A percentile compares a stretch with the other conserved stretches of the same genome.
Evolutionary conservation across 805 yeast genomes (phyloP).

Genomic region (Starmerella sirachaensis): DNA sequence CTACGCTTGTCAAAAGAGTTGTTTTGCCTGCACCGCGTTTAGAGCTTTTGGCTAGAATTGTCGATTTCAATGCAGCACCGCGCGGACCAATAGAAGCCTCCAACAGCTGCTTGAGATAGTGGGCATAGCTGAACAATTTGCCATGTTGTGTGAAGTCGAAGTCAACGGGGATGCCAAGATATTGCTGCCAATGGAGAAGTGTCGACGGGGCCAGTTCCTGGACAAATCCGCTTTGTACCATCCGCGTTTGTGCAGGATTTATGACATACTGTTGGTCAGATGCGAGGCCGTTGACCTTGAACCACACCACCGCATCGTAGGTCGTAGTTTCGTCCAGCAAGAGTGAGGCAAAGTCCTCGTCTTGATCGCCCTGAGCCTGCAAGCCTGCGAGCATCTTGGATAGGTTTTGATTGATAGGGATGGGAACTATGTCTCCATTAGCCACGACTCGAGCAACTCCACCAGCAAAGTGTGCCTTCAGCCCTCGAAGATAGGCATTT

Average conservation of each 20-base stretch:
- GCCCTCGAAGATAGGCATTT: constrained; percentile 45
- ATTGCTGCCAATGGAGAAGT: constrained; percentile 36
- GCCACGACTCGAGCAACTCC: constrained; percentile 43
- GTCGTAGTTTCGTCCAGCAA: constrained; percentile 14
- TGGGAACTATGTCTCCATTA: constrained; percentile 60
- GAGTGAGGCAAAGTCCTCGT: constrained; percentile 26
- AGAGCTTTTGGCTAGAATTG: constrained; percentile 54
- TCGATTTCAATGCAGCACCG: constrained; percentile 40
- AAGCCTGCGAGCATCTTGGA: constrained; percentile 41
- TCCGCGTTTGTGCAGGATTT: constrained; percentile 54
- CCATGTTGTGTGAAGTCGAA: constrained; percentile 27
- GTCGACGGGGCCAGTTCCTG: constrained; percentile 24
- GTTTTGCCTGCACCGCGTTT: constrained; percentile 72
- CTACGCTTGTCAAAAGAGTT: constrained; percentile 43
- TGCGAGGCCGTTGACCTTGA: constrained; percentile 36
- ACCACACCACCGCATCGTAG: constrained; percentile 74
- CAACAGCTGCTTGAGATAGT: constrained; percentile 42
- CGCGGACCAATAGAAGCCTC: constrained; percentile 33
- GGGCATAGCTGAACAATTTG: constrained; percentile 38
- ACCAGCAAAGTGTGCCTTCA: constrained; percentile 50
- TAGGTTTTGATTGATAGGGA: constrained; percentile 58
- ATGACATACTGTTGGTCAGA: constrained; percentile 34
- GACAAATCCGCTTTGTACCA: constrained; percentile 57
- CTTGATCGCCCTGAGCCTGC: constrained; percentile 34
- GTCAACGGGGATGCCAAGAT: constrained; percentile 34